Percentiles rank a stretch among this genome's conserved stretches.
These are phyloP conservation scores for Arthroderma uncinatum DNA, from an alignment of 2,329 filamentous ascomycete genomes.

Conservation along the genomic window DNA sequence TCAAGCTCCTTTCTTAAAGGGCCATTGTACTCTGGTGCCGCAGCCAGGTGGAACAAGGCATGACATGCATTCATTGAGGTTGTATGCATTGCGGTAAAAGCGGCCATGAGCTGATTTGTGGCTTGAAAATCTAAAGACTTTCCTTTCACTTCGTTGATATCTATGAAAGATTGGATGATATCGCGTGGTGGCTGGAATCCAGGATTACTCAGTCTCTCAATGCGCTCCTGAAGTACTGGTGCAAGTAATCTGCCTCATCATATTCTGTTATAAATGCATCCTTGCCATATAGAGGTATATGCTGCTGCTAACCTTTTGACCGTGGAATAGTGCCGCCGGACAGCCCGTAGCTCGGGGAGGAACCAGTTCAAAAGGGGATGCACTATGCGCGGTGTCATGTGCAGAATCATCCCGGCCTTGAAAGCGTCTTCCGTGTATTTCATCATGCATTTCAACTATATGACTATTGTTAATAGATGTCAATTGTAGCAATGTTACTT, in stretches of 20 bases:
- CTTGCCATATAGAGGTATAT: background rate
- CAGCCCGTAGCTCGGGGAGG: slow-evolving; percentile 9
- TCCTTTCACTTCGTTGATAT: slow-evolving; percentile 10
- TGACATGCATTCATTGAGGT: slow-evolving; percentile 19
- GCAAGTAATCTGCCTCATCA: slow-evolving; percentile 13
- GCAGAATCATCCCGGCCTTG: slow-evolving; percentile 15
- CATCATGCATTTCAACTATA: slow-evolving; percentile 3
- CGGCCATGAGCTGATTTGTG: slow-evolving; percentile 16
- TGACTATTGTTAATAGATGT: background rate
- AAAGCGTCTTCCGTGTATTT: slow-evolving; percentile 14
- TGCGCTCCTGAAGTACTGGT: slow-evolving; percentile 13
- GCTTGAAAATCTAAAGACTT: slow-evolving; percentile 8
- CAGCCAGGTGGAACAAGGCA: slow-evolving; percentile 16
- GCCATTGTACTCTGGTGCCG: background rate
- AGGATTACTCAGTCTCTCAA: slow-evolving; percentile 4
- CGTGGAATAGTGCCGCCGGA: slow-evolving; percentile 7
- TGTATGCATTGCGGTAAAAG: slow-evolving; percentile 18
- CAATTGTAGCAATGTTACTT: background rate
- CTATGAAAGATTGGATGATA: slow-evolving; percentile 1
- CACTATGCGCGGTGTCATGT: slow-evolving; percentile 6
- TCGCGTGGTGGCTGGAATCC: background rate
- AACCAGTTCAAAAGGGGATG: slow-evolving; percentile 3
- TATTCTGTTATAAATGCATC: slow-evolving; percentile 6
- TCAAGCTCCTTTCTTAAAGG: background rate
- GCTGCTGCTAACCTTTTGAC: background rate